These are phyloP conservation scores for Mycena sp. DNA, from an alignment of 1,284 basidiomycete species.

Conservation along the genomic window DNA sequence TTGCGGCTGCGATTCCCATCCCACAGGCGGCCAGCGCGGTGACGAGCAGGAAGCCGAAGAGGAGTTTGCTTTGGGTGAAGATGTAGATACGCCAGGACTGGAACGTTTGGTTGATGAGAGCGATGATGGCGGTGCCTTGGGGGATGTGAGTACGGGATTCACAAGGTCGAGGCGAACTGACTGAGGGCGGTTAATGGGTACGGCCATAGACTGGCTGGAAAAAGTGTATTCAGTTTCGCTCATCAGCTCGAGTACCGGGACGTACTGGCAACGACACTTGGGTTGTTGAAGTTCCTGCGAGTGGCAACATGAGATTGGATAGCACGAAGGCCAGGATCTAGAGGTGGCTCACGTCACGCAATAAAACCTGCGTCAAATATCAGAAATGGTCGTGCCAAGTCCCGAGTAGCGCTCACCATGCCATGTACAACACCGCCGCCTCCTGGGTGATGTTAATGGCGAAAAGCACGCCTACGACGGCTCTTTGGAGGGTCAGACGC, in stretches of 20 bases:
- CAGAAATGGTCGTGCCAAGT: not conserved
- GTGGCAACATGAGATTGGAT: not conserved
- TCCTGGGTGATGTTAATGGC: not conserved
- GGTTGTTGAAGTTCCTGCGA: slow-evolving; percentile 10
- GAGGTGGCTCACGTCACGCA: slow-evolving; percentile 4
- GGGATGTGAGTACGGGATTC: too few relatives aligned
- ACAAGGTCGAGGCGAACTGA: not conserved
- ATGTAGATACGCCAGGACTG: slow-evolving; percentile 16
- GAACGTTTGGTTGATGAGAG: slow-evolving; percentile 9
- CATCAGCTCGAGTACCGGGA: not conserved
- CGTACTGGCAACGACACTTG: not conserved
- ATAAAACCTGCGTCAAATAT: slow-evolving; percentile 1
- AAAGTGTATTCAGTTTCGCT: not conserved
- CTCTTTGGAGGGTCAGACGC: not conserved
- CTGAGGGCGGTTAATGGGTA: slow-evolving; percentile 7
- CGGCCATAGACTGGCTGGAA: slow-evolving; percentile 12
- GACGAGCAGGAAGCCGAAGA: not conserved
- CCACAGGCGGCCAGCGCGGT: not conserved
- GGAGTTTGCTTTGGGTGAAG: slow-evolving; percentile 5
- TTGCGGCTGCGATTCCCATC: slow-evolving; percentile 10
- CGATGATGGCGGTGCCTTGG: not conserved
- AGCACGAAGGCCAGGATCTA: too few relatives aligned
- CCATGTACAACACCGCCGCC: slow-evolving; percentile 6
- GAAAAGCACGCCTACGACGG: slow-evolving; percentile 1
- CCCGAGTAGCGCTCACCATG: not conserved